Percentiles rank a stretch among this genome's conserved stretches.
These are phyloP conservation scores for Aspergillus aculeatus DNA, from an alignment of 2,329 filamentous ascomycete species.

Conservation along the genomic window DNA sequence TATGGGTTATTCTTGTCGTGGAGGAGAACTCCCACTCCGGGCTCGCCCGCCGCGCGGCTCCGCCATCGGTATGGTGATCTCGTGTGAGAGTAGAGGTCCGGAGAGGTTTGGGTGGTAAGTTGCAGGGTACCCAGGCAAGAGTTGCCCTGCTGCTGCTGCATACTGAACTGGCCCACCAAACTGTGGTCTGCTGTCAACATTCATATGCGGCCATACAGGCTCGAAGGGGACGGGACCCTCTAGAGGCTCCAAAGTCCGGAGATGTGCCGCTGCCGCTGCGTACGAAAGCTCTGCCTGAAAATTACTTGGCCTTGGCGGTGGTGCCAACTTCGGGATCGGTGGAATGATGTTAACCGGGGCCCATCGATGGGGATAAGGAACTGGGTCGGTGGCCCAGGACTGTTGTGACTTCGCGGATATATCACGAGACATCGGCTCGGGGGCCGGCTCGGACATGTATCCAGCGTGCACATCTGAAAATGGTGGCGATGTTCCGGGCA, in stretches of 20 bases:
- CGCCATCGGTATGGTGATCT: conserved; percentile 18
- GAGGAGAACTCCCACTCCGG: conserved; percentile 36
- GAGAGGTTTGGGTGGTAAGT: conserved; percentile 31
- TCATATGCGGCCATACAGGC: conserved; percentile 26
- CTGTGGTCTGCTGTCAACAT: conserved; percentile 31
- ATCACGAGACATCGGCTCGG: conserved; percentile 36
- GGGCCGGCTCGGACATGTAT: conserved; percentile 30
- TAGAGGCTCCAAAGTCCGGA: conserved; percentile 21
- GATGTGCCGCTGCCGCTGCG: conserved; percentile 7
- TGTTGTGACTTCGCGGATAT: conserved; percentile 35
- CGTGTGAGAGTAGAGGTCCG: conserved; percentile 28
- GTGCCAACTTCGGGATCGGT: conserved; percentile 9
- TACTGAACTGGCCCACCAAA: conserved; percentile 20
- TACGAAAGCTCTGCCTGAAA: conserved; percentile 23
- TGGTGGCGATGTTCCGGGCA: conserved; percentile 34
- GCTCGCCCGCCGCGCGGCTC: conserved; percentile 22
- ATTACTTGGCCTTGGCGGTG: conserved; percentile 9
- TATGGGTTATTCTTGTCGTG: conserved; percentile 24
- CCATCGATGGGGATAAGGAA: conserved; percentile 28
- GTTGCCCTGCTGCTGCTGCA: conserved; percentile 8
- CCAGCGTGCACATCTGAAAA: conserved; percentile 16
- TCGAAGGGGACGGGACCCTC: conserved; percentile 19
- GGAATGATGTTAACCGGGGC: conserved; percentile 18
- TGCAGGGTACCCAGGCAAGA: conserved; percentile 15
- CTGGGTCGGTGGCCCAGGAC: conserved; percentile 40